These are phyloP conservation scores for Pyrenochaeta sp. DNA, from an alignment of 2,329 filamentous ascomycete genomes.

Conservation along the genomic window DNA sequence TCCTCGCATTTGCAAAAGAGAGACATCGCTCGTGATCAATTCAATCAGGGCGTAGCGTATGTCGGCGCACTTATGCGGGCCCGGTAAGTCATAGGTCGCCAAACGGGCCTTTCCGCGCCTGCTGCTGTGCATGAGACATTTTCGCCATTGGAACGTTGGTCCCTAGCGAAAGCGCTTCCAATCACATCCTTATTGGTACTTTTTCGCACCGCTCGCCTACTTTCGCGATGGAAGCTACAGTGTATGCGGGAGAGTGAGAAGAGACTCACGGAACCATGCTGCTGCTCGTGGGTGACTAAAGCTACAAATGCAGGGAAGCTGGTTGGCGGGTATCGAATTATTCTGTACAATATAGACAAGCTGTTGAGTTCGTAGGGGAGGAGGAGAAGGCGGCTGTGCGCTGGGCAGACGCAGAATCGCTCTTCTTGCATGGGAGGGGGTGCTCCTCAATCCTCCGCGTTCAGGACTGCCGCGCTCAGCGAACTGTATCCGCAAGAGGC, in stretches of 20 bases:
- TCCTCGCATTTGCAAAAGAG: neutral
- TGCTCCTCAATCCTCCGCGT: constrained; percentile 10
- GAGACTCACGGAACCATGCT: constrained; percentile 4
- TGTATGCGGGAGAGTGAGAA: neutral
- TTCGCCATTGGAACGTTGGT: constrained; percentile 39
- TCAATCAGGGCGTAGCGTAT: constrained; percentile 2
- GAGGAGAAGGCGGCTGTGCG: constrained; percentile 25
- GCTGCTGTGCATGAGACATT: constrained; percentile 40
- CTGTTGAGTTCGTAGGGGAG: constrained; percentile 6
- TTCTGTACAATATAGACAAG: neutral
- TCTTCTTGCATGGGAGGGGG: constrained; percentile 9
- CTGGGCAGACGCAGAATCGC: constrained; percentile 17
- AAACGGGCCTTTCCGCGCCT: constrained; percentile 8
- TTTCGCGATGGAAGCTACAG: neutral
- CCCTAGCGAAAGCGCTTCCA: constrained; percentile 1
- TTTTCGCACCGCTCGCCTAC: constrained; percentile 2
- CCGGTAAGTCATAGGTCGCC: constrained; percentile 8
- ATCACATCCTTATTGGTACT: neutral
- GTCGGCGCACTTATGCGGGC: neutral
- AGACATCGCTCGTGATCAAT: constrained; percentile 1
- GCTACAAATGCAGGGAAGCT: constrained; percentile 6
- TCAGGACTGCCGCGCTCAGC: constrained; percentile 17
- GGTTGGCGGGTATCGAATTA: constrained; percentile 11
- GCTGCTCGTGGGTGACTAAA: constrained; percentile 8
- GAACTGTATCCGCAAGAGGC: constrained; percentile 3